These are phyloP conservation scores for Thamnidium elegans DNA, from an alignment of 192 early-diverging fungal genomes.

Conservation along the genomic window DNA sequence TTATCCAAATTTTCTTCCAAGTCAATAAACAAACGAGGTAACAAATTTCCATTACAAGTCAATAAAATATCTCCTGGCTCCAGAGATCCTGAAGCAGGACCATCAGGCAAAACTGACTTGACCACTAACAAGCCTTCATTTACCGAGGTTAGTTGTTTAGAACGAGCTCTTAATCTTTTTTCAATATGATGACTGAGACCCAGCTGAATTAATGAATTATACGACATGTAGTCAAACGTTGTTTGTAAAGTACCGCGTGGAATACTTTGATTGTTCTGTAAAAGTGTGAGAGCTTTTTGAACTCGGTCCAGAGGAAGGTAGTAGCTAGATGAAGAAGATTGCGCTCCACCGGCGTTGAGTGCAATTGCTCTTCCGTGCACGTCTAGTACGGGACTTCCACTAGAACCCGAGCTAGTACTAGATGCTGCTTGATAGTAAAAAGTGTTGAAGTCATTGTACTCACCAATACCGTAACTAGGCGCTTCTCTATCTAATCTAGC, in stretches of 20 bases:
- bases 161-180: constrained; percentile 47
- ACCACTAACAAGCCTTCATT: constrained; percentile 64
- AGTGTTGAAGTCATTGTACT: constrained; percentile 78
- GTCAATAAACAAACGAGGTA: constrained; percentile 61
- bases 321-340: constrained; percentile 43
- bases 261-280: constrained; percentile 65
- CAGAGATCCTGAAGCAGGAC: constrained; percentile 57
- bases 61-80: constrained; percentile 72
- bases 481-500: constrained; percentile 70
- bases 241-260: constrained; percentile 71
- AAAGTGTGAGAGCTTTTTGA: constrained; percentile 44
- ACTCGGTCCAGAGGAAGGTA: constrained; percentile 35
- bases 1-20: constrained; percentile 61
- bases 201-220: constrained; percentile 66
- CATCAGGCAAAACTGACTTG: constrained; percentile 57
- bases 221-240: constrained; percentile 63
- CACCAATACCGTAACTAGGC: constrained; percentile 62
- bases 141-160: constrained; percentile 46
- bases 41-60: constrained; percentile 52
- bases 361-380: constrained; percentile 70
- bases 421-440: neutral
- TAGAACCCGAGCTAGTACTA: constrained; percentile 10
- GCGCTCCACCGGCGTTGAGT: constrained; percentile 66
- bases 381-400: constrained; percentile 58
- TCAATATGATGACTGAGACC: constrained; percentile 64